phyloP scores from a whole-genome alignment of 805 yeast species.

The Saccharomycopsis schoenii region DNA sequence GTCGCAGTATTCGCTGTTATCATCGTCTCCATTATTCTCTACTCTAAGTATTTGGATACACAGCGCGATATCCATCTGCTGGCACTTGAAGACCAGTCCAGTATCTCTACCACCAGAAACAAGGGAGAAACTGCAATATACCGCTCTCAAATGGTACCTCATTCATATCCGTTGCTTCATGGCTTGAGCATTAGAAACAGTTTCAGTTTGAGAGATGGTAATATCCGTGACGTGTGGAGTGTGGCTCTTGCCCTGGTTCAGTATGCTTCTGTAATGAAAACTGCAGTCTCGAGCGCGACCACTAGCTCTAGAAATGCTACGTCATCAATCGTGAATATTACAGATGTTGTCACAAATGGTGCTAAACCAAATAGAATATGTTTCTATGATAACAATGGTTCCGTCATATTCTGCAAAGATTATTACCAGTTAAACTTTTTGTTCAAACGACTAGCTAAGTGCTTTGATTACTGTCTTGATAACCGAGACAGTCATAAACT shows the following conservation, averaged over 20 bases:
- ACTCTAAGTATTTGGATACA: slow-evolving; percentile 16
- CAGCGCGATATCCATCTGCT: slow-evolving; percentile 14
- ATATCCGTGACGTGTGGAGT: slow-evolving; percentile 48
- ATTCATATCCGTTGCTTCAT: slow-evolving; percentile 43
- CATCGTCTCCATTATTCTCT: slow-evolving; percentile 2
- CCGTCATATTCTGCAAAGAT: not conserved
- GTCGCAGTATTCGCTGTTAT: not conserved
- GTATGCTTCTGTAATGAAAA: not conserved
- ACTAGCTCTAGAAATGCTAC: not conserved
- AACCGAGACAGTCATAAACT: not conserved
- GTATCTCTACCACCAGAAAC: slow-evolving; percentile 43
- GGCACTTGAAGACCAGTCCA: slow-evolving; percentile 35
- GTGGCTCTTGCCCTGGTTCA: slow-evolving; percentile 21
- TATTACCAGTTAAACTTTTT: slow-evolving; percentile 8
- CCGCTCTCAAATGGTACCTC: slow-evolving; percentile 54
- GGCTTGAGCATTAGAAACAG: slow-evolving; percentile 47
- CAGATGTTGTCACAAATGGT: slow-evolving; percentile 16
- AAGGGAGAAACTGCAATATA: slow-evolving; percentile 51
- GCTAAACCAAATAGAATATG: not conserved
- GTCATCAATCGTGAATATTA: not conserved
- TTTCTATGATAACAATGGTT: slow-evolving; percentile 5
- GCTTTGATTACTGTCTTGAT: not conserved
- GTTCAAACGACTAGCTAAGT: not conserved
- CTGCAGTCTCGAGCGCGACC: not conserved
- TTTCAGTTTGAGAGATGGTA: slow-evolving; percentile 50